phyloP scores from a whole-genome alignment of 441 rosid species.

The Codiaeum variegatum region DNA sequence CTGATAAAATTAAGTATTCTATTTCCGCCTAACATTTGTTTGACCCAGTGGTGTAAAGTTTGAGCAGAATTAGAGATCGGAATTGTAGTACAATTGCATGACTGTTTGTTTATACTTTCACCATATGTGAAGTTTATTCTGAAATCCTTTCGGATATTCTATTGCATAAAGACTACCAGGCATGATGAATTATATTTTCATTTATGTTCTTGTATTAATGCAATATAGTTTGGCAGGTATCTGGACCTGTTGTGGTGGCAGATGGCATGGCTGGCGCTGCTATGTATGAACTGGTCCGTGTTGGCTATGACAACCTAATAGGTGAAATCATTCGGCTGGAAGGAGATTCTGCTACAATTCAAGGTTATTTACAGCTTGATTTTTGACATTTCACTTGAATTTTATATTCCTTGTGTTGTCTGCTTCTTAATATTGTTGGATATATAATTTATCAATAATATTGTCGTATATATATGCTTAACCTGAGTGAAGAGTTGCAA shows the following conservation, averaged over 20 bases:
- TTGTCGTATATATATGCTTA: background rate
- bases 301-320: constrained; percentile 89
- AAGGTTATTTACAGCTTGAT: constrained; percentile 45
- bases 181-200: background rate
- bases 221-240: constrained; percentile 51
- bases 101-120: constrained; percentile 1
- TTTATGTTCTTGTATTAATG: background rate
- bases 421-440: background rate
- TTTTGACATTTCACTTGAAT: background rate
- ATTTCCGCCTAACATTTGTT: background rate
- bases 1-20: background rate
- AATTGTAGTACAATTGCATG: background rate
- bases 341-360: constrained; percentile 97
- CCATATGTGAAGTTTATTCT: background rate
- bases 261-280: constrained; percentile 99
- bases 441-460: no score
- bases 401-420: background rate
- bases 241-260: constrained; percentile 96
- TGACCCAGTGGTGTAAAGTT: background rate
- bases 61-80: background rate
- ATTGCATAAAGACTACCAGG: background rate
- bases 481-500: background rate
- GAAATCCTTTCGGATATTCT: background rate
- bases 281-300: constrained; percentile 98
- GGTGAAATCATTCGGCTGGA: constrained; percentile 96